Evolutionary conservation across 2,329 filamentous ascomycete species (phyloP).

Genomic region (Ophiostoma triangulosporum): DNA sequence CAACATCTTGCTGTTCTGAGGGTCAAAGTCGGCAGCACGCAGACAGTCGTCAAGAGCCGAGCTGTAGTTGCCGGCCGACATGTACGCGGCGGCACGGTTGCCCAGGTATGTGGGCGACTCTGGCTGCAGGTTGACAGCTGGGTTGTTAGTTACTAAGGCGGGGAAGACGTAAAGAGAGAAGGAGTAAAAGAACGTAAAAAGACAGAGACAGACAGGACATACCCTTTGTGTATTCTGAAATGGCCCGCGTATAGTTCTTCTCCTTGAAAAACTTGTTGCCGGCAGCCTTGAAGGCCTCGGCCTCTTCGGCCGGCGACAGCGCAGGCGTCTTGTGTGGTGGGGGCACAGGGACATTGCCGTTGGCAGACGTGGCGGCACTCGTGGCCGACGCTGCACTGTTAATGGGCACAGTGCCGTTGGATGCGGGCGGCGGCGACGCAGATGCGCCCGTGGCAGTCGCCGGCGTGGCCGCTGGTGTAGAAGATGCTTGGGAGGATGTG

Average conservation of each 20-base stretch:
- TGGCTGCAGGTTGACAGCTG: constrained; percentile 80
- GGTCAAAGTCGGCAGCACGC: constrained; percentile 68
- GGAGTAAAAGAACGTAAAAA: background rate
- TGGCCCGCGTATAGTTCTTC: constrained; percentile 74
- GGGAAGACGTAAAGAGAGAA: background rate
- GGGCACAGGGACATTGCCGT: constrained; percentile 40
- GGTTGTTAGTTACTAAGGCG: background rate
- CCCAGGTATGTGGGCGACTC: constrained; percentile 80
- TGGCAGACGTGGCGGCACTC: no score
- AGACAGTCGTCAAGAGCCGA: constrained; percentile 79
- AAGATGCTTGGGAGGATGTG: background rate
- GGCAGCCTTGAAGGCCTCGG: constrained; percentile 80
- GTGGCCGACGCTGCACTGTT: constrained; percentile 27
- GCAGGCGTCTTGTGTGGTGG: constrained; percentile 58
- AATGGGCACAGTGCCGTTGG: constrained; percentile 33
- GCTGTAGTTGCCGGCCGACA: constrained; percentile 68
- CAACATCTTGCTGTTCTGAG: constrained; percentile 75
- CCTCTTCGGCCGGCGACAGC: constrained; percentile 56
- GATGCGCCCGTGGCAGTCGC: background rate
- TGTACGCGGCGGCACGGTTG: constrained; percentile 89
- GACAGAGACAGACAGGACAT: constrained; percentile 18
- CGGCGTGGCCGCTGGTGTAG: background rate
- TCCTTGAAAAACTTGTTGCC: constrained; percentile 98
- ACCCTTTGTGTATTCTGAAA: constrained; percentile 94
- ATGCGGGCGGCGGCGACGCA: background rate